Percentiles rank a stretch among this genome's conserved stretches.
Conservation (phyloP, 495 filamentous ascomycete genomes). For the Talaromyces proteolyticus region DNA sequence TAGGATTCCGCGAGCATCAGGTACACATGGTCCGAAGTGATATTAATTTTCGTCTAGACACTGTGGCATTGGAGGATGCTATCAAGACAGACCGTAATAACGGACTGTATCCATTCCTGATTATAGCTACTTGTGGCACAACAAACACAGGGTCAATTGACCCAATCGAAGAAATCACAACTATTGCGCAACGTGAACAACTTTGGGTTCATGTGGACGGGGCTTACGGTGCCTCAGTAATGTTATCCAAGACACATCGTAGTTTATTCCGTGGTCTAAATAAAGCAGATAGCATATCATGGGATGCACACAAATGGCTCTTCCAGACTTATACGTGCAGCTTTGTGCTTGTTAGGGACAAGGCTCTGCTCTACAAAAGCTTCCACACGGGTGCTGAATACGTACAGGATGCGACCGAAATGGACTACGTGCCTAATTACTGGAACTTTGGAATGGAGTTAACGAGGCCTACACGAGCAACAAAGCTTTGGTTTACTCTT, state of each 20-base stretch:
- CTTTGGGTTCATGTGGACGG: constrained; percentile 19
- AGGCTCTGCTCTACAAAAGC: constrained; percentile 3
- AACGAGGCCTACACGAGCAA: constrained; percentile 15
- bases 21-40: constrained; percentile 13
- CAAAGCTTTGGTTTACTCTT: constrained; percentile 21
- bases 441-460: constrained; percentile 19
- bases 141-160: constrained; percentile 24
- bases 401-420: constrained; percentile 8
- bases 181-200: constrained; percentile 1
- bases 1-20: constrained; percentile 14
- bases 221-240: constrained; percentile 20
- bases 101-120: constrained; percentile 14
- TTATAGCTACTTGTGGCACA: constrained; percentile 19
- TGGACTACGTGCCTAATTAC: constrained; percentile 11
- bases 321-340: constrained; percentile 22
- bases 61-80: background rate
- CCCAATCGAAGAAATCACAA: constrained; percentile 10
- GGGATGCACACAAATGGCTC: constrained; percentile 29
- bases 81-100: constrained; percentile 10
- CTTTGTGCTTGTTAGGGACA: constrained; percentile 11
- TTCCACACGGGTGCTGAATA: constrained; percentile 13
- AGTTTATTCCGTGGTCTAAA: constrained; percentile 6
- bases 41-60: constrained; percentile 10
- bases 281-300: constrained; percentile 18
- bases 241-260: constrained; percentile 10